Evolutionary conservation across 139 green algal species (phyloP).

Genomic region (Diplosphaera chodatii): DNA sequence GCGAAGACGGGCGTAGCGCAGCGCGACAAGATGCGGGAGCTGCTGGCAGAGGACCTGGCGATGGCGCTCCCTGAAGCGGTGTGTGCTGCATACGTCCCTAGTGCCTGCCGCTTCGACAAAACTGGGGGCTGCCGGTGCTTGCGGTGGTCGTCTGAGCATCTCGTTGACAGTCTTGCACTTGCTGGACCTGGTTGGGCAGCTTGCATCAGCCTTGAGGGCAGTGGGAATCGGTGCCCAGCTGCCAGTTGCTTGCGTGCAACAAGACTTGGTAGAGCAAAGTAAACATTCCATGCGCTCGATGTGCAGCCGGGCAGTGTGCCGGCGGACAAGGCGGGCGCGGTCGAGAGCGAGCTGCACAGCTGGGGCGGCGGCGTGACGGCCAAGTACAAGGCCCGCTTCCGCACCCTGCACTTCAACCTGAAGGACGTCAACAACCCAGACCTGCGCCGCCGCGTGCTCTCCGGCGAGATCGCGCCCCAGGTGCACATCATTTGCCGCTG

Average conservation of each 20-base stretch:
- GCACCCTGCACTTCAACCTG: conserved; percentile 91
- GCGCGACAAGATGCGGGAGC: conserved; percentile 15
- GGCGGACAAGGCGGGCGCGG: neutral
- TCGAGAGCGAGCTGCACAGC: conserved; percentile 17
- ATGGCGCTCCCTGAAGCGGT: conserved; percentile 9
- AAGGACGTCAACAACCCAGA: conserved; percentile 88
- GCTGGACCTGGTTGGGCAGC: too few species aligned
- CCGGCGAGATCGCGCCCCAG: conserved; percentile 26
- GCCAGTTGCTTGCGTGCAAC: too few species aligned
- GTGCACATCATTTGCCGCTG: too few species aligned
- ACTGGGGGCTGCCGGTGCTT: too few species aligned
- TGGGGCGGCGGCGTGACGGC: conserved; percentile 36
- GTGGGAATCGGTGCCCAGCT: too few species aligned
- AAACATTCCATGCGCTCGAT: too few species aligned
- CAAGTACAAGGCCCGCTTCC: conserved; percentile 90
- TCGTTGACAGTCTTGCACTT: too few species aligned
- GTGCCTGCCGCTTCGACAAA: too few species aligned
- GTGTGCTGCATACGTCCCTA: too few species aligned
- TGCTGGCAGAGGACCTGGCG: conserved; percentile 18
- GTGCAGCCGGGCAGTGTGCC: neutral
- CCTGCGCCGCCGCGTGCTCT: conserved; percentile 49
- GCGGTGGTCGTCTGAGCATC: too few species aligned
- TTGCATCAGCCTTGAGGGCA: too few species aligned
- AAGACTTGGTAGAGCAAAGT: too few species aligned
- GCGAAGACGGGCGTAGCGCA: neutral